Evolutionary conservation across 208 protist species (phyloP), one percentile per base, ranked within the genome.

Genomic region (Leptomonas pyrrhocoris): DNA sequence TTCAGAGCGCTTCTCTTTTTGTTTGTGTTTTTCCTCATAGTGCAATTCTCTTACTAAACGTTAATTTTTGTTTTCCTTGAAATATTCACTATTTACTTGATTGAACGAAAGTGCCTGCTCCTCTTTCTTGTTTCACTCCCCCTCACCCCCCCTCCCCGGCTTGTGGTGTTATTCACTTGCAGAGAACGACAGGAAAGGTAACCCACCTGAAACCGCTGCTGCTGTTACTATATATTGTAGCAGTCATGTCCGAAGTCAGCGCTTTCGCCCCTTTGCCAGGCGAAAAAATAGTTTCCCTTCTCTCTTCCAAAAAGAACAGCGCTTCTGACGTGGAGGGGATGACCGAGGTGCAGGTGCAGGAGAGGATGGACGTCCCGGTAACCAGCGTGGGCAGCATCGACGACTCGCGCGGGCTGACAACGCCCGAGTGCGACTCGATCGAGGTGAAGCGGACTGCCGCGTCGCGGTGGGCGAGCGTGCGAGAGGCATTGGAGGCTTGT

Each of bases 401-500:
- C 16, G 63, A 71, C 45, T 77, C 71, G 27, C 71, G 31, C 11
- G 53, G 71, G 19, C 50, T 48, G 4, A 62, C 15, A 54, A 71
- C 56, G 11, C 56, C 71, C 19, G 55, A 59, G 5, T 55, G 34
- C 40, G 71, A 70, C 40, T 66, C 71, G 5, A 31, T 77, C n/a
- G 57, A 59, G 48, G 16, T 70, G 45, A 59, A 43, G 16, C 15
- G 48, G 38, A 45, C 40, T 23, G 11, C 56, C 0, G 21, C 16
- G 31, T 65, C 63, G 43, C 63, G 40, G 1, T 59, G 56, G 63
- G 30, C 71, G 16, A 60, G n/a, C n/a, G 57, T 66, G 15, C 63
- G 66, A 45, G 45, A 77, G 57, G 62, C 63, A 2, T 45, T 70
- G 25, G 71, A 77, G 57, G n/a, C 62, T 7, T 63, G 55, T 28